Percentiles rank a stretch among this genome's conserved stretches.
phyloP scores from a whole-genome alignment of 345 rosid genomes.

The Lepidium aucheri region DNA sequence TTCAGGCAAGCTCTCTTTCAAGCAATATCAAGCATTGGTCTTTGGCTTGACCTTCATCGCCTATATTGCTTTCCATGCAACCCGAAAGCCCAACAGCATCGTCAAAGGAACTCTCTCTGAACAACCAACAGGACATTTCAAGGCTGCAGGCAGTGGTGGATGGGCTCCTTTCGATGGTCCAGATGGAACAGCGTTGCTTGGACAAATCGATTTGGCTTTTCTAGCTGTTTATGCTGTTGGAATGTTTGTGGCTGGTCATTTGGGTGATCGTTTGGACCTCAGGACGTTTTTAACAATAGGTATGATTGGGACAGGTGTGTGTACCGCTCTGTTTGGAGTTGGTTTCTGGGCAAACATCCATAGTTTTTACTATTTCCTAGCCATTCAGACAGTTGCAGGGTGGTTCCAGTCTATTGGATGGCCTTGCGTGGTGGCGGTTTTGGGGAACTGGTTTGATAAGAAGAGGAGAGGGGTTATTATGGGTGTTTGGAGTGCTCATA shows the following conservation, averaged over 20 bases:
- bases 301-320: constrained; percentile 80
- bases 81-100: constrained; percentile 79
- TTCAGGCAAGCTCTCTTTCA: constrained; percentile 45
- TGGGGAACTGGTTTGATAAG: constrained; percentile 92
- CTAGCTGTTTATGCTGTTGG: constrained; percentile 68
- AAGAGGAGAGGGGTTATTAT: constrained; percentile 78
- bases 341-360: constrained; percentile 82
- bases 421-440: constrained; percentile 97
- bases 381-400: constrained; percentile 65
- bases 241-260: constrained; percentile 78
- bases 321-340: constrained; percentile 66
- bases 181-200: constrained; percentile 70
- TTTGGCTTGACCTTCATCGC: constrained; percentile 72
- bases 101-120: constrained; percentile 86
- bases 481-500: constrained; percentile 99
- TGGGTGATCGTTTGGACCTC: constrained; percentile 77
- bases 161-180: constrained; percentile 80
- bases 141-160: constrained; percentile 36
- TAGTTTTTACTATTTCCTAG: constrained; percentile 51
- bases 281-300: constrained; percentile 70
- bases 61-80: constrained; percentile 66
- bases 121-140: constrained; percentile 22
- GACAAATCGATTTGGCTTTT: constrained; percentile 75
- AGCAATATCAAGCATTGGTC: constrained; percentile 60
- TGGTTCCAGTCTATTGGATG: constrained; percentile 94